Base-by-base conservation (phyloP, 2,329 filamentous ascomycete genomes). In the Aspergillus chevalieri region DNA sequence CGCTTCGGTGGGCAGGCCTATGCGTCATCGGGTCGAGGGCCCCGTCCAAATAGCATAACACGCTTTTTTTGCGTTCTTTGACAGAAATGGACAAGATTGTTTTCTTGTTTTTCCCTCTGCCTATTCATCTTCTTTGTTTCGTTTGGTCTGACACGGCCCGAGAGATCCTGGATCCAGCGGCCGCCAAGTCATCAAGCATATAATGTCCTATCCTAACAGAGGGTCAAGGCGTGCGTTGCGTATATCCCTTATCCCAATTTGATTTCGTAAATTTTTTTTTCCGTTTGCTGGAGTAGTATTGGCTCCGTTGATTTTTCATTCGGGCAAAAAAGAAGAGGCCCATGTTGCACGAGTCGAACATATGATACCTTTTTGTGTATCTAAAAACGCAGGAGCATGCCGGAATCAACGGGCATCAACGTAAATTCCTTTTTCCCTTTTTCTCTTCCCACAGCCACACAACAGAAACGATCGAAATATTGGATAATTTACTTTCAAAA, bases 351-450 rank as follows among this genome's bases (percentile, higher is more conserved):
- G 14, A 46, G 15, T 36, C 45, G 17, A 46, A 48, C 44, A 30
- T 14, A 43, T 48, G 43, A 41, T 46, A 46, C 19, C 21, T 34
- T 15, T 45, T 47, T 33, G 44, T 26, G 26, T 45, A 38, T 47
- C 43, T 45, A 15, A 26, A 51, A 30, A 44, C 26, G 33, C 41
- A 44, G 30, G 34, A 46, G 45, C 21, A 24, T 41, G 17, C 46
- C 49, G 47, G 49, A 54, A 22, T 15, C 7, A 47, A 47, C 51
- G 48, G 46, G 44, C 41, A 22, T n/a, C 14, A 43, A 43, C 22
- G 14, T 8, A 26, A 22, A 19, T 14, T 26, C n/a, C 41, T 19
- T 26, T 43, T 14, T 43, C 24, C 41, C 21, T 21, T 22, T 19
- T 24, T 17, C 14, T 24, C 12, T 24, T 24, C 6, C 39, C 21